Evolutionary conservation across 176 grass and related monocot species (phyloP), one percentile per base, ranked within the genome.

Genomic region (Alopecurus myosuroides): DNA sequence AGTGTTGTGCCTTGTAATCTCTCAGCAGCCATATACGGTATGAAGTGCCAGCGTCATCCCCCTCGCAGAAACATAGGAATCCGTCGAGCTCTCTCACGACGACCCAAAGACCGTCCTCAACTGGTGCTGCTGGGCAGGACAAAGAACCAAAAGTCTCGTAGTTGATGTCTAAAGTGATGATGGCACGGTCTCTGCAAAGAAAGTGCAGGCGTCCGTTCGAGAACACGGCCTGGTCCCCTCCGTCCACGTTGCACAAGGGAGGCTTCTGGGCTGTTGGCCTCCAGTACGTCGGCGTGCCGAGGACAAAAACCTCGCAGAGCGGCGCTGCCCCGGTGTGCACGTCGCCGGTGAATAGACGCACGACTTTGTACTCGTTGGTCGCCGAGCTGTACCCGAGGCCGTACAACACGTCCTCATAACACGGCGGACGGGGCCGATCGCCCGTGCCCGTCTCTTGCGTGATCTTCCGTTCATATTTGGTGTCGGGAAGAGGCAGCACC

Each of bases 161-260:
- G 22, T 31, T 52, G 6, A 77, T 17, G 39, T 50, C 60, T 9
- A 85, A 77, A 37, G 72, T 77, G 45, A 11, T 18, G 45, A 66
- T 77, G 83, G 10, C 23, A 31, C 46, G n/a, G 5, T 77, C 15
- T 1, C 1, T 0, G 31, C 60, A 77, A 1, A 68, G 44, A 48
- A 85, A 85, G 34, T 85, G 74, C 45, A 77, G 23, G 17, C 22
- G 15, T 17, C 73, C 82, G 17, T 67, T 77, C 30, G 55, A 68
- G 83, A 33, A 77, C 13, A 77, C 61, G 0, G 61, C 25, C 12
- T 60, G 58, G 2, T 85, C 29, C 30, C 18, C 39, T 10, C 17
- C 33, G 3, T 42, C 23, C 17, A 33, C 57, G 2, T 0, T 20
- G 11, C 60, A 17, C 34, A 17, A 14, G 8, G 74, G 73, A 40